These are phyloP conservation scores for Tetracladium setigerum DNA, from an alignment of 495 filamentous ascomycete species.

Conservation along the genomic window DNA sequence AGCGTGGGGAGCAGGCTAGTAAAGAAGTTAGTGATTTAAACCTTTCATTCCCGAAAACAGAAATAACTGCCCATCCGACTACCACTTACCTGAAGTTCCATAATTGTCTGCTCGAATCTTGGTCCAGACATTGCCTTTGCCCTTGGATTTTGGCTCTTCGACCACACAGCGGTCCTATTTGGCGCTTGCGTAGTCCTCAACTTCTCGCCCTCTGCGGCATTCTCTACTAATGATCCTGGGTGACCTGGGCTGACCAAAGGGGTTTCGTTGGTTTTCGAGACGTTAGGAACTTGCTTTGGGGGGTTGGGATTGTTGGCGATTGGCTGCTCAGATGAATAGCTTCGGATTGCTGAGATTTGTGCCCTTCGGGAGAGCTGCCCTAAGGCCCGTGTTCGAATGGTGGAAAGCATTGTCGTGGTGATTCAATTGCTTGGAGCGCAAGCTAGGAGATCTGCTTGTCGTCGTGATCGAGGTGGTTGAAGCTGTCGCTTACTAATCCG, in stretches of 20 bases:
- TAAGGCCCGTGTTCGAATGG: constrained; percentile 38
- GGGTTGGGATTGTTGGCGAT: constrained; percentile 39
- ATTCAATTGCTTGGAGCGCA: constrained; percentile 21
- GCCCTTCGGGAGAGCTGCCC: constrained; percentile 13
- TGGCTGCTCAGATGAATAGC: constrained; percentile 24
- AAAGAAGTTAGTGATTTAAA: constrained; percentile 4
- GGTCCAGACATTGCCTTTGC: constrained; percentile 82
- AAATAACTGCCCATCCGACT: neutral
- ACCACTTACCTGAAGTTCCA: constrained; percentile 70
- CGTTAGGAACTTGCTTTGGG: constrained; percentile 34
- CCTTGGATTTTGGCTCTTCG: constrained; percentile 71
- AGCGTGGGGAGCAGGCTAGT: constrained; percentile 74
- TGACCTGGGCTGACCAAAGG: constrained; percentile 40
- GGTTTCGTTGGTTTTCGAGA: constrained; percentile 54
- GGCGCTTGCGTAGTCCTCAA: constrained; percentile 69
- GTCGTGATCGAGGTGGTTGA: neutral
- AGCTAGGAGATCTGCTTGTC: constrained; percentile 21
- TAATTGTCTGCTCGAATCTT: constrained; percentile 92
- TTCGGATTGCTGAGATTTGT: constrained; percentile 30
- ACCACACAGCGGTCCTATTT: constrained; percentile 76
- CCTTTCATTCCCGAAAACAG: neutral
- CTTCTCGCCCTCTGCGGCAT: constrained; percentile 50
- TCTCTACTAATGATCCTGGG: constrained; percentile 30
- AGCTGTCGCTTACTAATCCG: constrained; percentile 15
- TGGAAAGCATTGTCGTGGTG: constrained; percentile 48